phyloP scores from a whole-genome alignment of 1,139 yeast species.

The Debaryomycetaceae sp. region DNA sequence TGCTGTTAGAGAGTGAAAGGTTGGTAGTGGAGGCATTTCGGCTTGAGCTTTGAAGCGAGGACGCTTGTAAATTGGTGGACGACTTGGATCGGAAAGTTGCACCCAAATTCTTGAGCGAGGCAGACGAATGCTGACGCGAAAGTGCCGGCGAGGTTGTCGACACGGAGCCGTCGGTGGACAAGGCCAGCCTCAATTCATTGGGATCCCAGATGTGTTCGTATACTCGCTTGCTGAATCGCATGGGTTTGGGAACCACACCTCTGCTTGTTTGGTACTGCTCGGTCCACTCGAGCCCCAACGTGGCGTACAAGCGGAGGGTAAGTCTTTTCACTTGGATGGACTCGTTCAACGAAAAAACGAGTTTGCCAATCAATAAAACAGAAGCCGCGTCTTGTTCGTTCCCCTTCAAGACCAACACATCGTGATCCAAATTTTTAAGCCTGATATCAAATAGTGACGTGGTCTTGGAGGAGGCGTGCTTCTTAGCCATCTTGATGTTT shows the following conservation, averaged over 20 bases:
- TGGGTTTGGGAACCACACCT: constrained; percentile 46
- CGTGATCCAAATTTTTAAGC: constrained; percentile 64
- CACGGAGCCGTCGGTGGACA: constrained; percentile 1
- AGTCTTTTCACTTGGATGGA: constrained; percentile 67
- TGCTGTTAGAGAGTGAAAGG: neutral
- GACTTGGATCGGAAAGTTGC: constrained; percentile 25
- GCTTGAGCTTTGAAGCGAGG: neutral
- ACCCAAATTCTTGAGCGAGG: constrained; percentile 33
- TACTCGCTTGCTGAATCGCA: constrained; percentile 58
- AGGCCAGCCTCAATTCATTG: constrained; percentile 39
- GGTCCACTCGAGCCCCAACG: constrained; percentile 55
- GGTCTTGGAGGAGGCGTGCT: constrained; percentile 14
- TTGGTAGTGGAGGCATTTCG: constrained; percentile 10
- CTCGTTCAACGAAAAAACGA: constrained; percentile 73
- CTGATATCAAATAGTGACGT: constrained; percentile 60
- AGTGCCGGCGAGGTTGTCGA: constrained; percentile 7
- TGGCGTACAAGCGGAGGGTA: constrained; percentile 60
- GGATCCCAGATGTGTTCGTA: constrained; percentile 79
- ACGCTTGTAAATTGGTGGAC: constrained; percentile 4
- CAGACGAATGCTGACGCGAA: constrained; percentile 25
- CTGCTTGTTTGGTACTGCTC: constrained; percentile 45
- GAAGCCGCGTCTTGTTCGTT: constrained; percentile 73
- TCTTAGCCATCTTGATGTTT: constrained; percentile 19
- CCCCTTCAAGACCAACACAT: constrained; percentile 80
- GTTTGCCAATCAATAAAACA: constrained; percentile 67